Percentiles rank a stretch among this genome's conserved stretches.
These are phyloP conservation scores for Corniculantispora saksenae DNA, from an alignment of 2,329 filamentous ascomycete genomes.

Conservation along the genomic window DNA sequence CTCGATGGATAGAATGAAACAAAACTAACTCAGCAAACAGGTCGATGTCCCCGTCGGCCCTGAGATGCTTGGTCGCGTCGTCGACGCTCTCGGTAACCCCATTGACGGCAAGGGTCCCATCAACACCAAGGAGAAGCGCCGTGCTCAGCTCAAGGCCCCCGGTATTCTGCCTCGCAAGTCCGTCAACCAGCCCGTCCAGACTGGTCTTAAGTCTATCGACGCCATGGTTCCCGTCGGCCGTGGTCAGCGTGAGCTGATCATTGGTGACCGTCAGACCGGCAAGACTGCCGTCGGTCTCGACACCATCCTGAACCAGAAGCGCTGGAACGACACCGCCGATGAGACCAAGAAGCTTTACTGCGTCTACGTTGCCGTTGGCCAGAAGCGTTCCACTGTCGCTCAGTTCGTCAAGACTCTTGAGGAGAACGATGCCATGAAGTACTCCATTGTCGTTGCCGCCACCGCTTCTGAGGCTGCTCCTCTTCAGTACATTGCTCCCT, in stretches of 20 bases:
- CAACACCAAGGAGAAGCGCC: constrained; percentile 86
- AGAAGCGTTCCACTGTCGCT: constrained; percentile 99
- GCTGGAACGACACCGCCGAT: constrained; percentile 86
- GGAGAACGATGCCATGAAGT: constrained; percentile 99
- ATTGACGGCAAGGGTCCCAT: constrained; percentile 99
- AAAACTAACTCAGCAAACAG: constrained; percentile 45
- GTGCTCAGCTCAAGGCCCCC: constrained; percentile 98
- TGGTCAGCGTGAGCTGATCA: constrained; percentile 99
- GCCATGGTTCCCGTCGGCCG: constrained; percentile 99
- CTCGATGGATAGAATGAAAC: constrained; percentile 2
- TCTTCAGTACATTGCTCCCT: constrained; percentile 90
- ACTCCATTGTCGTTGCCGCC: constrained; percentile 88
- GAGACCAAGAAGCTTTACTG: constrained; percentile 99
- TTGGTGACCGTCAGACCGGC: constrained; percentile 99
- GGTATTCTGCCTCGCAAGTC: constrained; percentile 96
- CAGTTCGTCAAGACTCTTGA: constrained; percentile 99
- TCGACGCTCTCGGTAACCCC: constrained; percentile 98
- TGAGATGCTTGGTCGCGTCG: constrained; percentile 94
- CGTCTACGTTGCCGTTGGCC: constrained; percentile 97
- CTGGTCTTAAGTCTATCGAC: constrained; percentile 98
- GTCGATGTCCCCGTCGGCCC: constrained; percentile 94
- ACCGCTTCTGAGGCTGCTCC: constrained; percentile 97
- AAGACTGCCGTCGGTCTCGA: constrained; percentile 99
- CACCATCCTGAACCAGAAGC: constrained; percentile 98
- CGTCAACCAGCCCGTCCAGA: constrained; percentile 98